These are phyloP conservation scores for Rhizophora mangle DNA, from an alignment of 345 rosid species.

Conservation along the genomic window DNA sequence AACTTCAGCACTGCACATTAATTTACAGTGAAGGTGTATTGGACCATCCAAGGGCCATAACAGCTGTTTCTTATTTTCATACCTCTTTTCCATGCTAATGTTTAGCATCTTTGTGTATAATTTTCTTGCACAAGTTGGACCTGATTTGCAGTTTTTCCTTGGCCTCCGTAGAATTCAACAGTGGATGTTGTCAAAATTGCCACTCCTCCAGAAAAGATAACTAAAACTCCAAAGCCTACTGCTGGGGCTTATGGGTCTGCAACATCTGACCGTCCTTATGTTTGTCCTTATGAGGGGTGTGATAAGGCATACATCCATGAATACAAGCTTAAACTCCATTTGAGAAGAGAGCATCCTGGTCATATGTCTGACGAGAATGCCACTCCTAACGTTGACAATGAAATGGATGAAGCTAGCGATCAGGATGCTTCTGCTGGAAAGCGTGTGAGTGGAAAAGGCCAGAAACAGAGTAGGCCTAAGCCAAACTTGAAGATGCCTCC, in stretches of 20 bases:
- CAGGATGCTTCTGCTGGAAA: slow-evolving; percentile 65
- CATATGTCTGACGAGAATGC: slow-evolving; percentile 66
- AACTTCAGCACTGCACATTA: too few species aligned
- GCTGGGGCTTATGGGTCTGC: slow-evolving; percentile 55
- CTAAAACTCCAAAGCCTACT: slow-evolving; percentile 56
- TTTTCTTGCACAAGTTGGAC: background rate
- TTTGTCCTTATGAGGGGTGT: slow-evolving; percentile 88
- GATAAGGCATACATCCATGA: slow-evolving; percentile 95
- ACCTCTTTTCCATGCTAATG: background rate
- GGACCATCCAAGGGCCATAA: background rate
- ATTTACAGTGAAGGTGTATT: too few species aligned
- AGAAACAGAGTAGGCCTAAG: slow-evolving; percentile 58
- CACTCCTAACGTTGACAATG: slow-evolving; percentile 48
- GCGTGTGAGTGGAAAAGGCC: slow-evolving; percentile 56
- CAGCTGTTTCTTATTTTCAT: background rate
- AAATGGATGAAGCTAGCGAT: slow-evolving; percentile 80
- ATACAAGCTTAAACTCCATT: slow-evolving; percentile 94
- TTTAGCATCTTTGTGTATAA: background rate
- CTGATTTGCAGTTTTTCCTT: slow-evolving; percentile 4
- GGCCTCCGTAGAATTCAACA: slow-evolving; percentile 42
- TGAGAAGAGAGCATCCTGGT: slow-evolving; percentile 90
- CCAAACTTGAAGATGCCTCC: slow-evolving; percentile 69
- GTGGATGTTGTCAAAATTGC: slow-evolving; percentile 60
- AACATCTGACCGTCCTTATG: slow-evolving; percentile 79
- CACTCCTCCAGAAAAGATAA: slow-evolving; percentile 64